phyloP scores from a whole-genome alignment of 2,329 filamentous ascomycete species.

The Microthyrium microscopicum region DNA sequence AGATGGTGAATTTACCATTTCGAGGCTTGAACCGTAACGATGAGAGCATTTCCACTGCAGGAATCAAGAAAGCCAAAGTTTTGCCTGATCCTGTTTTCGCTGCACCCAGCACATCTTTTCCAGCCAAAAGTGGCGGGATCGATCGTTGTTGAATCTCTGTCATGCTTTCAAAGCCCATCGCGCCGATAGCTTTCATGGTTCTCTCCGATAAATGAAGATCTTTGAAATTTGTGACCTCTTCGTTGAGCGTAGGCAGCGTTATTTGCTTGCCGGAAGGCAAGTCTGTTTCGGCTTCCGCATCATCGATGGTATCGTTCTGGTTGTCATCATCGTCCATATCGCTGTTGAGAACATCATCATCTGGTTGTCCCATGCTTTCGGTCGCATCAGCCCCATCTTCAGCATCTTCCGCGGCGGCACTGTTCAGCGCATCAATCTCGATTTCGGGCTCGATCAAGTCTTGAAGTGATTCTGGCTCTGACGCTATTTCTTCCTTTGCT shows the following conservation, averaged over 20 bases:
- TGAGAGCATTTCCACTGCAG: conserved; percentile 82
- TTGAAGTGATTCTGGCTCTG: too few species aligned
- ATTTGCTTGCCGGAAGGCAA: conserved; percentile 39
- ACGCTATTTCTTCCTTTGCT: conserved; percentile 5
- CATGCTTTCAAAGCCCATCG: conserved; percentile 92
- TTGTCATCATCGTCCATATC: conserved; percentile 15
- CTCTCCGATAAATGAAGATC: conserved; percentile 77
- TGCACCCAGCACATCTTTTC: conserved; percentile 82
- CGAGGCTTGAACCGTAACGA: conserved; percentile 85
- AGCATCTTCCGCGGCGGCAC: conserved; percentile 9
- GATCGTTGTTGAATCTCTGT: conserved; percentile 82
- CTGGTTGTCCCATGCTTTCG: conserved; percentile 18
- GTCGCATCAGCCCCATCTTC: conserved; percentile 18
- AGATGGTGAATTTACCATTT: conserved; percentile 39
- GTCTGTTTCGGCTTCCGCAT: conserved; percentile 22
- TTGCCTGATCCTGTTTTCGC: conserved; percentile 96
- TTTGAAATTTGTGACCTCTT: conserved; percentile 52
- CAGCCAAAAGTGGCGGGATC: conserved; percentile 76
- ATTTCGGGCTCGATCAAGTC: neutral
- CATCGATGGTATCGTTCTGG: conserved; percentile 18
- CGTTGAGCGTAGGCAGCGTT: conserved; percentile 40
- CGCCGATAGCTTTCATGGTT: conserved; percentile 72
- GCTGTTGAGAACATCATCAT: conserved; percentile 20
- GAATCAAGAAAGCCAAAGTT: conserved; percentile 86
- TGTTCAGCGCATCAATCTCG: conserved; percentile 12